phyloP scores from a whole-genome alignment of 1,284 basidiomycete genomes.

The Austropuccinia psidii region DNA sequence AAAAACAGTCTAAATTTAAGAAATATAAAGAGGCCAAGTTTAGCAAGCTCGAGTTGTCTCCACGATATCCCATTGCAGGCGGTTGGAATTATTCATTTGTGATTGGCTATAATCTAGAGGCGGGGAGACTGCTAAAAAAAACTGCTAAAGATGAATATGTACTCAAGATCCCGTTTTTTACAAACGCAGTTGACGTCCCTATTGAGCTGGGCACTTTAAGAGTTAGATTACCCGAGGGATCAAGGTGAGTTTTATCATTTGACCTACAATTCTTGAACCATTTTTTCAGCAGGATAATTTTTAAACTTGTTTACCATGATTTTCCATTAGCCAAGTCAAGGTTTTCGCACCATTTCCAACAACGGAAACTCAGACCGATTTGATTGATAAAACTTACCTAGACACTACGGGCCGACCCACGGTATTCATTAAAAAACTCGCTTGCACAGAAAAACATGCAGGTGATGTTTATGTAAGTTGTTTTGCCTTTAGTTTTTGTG shows the following conservation, averaged over 20 bases:
- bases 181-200: slow-evolving; percentile 67
- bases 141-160: slow-evolving; percentile 58
- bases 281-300: too few species aligned
- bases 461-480: slow-evolving; percentile 54
- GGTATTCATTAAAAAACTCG: slow-evolving; percentile 63
- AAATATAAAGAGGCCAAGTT: slow-evolving; percentile 48
- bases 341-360: slow-evolving; percentile 71
- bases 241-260: slow-evolving; percentile 55
- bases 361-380: slow-evolving; percentile 54
- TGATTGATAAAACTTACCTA: slow-evolving; percentile 74
- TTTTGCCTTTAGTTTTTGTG: slow-evolving; percentile 22
- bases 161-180: slow-evolving; percentile 78
- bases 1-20: slow-evolving; percentile 52
- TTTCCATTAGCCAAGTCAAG: slow-evolving; percentile 60
- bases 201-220: slow-evolving; percentile 70
- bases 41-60: slow-evolving; percentile 64
- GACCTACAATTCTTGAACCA: background rate
- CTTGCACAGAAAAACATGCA: slow-evolving; percentile 70
- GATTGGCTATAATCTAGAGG: slow-evolving; percentile 80
- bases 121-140: slow-evolving; percentile 57
- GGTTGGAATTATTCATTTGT: slow-evolving; percentile 98
- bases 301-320: slow-evolving; percentile 28
- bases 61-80: slow-evolving; percentile 86
- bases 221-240: slow-evolving; percentile 86
- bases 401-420: slow-evolving; percentile 84